Evolutionary conservation across 495 filamentous ascomycete genomes (phyloP).

Genomic region (Lepidopterella palustris): DNA sequence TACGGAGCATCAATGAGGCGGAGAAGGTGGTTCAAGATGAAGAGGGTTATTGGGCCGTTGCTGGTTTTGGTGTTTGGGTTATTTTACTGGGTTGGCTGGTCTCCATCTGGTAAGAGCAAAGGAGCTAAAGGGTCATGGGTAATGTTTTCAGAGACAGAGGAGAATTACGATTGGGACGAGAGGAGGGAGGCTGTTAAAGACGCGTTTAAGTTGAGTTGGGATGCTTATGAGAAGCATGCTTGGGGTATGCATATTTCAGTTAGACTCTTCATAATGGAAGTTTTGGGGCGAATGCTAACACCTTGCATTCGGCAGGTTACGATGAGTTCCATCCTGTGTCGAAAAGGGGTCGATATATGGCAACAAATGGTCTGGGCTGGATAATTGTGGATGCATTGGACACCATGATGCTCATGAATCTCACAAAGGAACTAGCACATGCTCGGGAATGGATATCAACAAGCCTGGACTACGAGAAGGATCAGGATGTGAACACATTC

Average conservation of each 20-base stretch:
- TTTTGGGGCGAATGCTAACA: not conserved
- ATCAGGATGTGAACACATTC: constrained; percentile 95
- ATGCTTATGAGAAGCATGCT: constrained; percentile 84
- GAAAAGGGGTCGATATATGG: constrained; percentile 77
- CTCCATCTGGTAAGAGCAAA: not conserved
- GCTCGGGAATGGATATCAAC: constrained; percentile 88
- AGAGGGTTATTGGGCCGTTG: constrained; percentile 47
- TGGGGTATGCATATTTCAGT: constrained; percentile 63
- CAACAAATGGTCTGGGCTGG: constrained; percentile 81
- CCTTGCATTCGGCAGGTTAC: constrained; percentile 48
- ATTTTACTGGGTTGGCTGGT: constrained; percentile 53
- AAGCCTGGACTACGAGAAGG: constrained; percentile 74
- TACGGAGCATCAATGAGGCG: constrained; percentile 51
- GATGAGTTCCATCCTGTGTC: constrained; percentile 81
- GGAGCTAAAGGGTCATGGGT: constrained; percentile 7
- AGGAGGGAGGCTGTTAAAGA: constrained; percentile 83
- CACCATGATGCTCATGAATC: constrained; percentile 97
- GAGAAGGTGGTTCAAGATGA: constrained; percentile 40
- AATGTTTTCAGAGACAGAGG: constrained; percentile 13
- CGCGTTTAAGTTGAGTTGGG: constrained; percentile 83
- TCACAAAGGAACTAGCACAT: constrained; percentile 76
- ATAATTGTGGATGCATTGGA: constrained; percentile 96
- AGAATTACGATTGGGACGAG: constrained; percentile 57
- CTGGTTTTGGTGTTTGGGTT: constrained; percentile 45
- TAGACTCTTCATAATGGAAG: not conserved